Evolutionary conservation across 345 rosid genomes (phyloP).

Genomic region (Gossypium longicalyx): DNA sequence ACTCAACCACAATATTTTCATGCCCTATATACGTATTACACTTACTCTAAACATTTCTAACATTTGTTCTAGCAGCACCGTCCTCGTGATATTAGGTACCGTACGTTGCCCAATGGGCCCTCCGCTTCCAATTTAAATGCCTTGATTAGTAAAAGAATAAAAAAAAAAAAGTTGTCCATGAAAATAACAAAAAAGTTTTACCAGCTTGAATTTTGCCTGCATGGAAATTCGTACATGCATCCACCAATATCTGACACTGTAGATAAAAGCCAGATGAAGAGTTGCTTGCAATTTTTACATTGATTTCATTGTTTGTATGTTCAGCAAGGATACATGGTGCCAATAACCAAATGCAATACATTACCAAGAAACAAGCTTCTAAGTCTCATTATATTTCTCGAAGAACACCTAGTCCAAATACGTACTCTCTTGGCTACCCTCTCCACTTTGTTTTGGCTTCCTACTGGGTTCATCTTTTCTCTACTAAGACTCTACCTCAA

Average conservation of each 20-base stretch:
- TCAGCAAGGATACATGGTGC: conserved; percentile 72
- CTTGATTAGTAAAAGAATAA: background rate
- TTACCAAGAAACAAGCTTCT: conserved; percentile 45
- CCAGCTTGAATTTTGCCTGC: background rate
- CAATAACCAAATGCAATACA: conserved; percentile 52
- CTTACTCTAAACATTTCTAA: background rate
- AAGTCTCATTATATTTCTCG: conserved; percentile 63
- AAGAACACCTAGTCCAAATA: conserved; percentile 58
- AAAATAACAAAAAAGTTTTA: background rate
- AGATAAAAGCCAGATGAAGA: background rate
- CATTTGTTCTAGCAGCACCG: background rate
- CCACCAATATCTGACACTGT: no score
- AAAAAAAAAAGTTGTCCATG: background rate
- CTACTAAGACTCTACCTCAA: conserved; percentile 50
- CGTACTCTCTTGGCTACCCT: conserved; percentile 61
- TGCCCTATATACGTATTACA: conserved; percentile 11
- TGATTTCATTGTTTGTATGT: background rate
- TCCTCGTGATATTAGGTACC: conserved; percentile 2
- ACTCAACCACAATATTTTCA: background rate
- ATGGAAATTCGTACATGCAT: no score
- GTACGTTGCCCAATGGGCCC: background rate
- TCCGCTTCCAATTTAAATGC: background rate
- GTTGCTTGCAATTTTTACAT: background rate
- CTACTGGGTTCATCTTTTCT: conserved; percentile 51
- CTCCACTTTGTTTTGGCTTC: conserved; percentile 60